Conservation (phyloP, 192 early-diverging fungal species). For the Spizellomyces punctatus region DNA sequence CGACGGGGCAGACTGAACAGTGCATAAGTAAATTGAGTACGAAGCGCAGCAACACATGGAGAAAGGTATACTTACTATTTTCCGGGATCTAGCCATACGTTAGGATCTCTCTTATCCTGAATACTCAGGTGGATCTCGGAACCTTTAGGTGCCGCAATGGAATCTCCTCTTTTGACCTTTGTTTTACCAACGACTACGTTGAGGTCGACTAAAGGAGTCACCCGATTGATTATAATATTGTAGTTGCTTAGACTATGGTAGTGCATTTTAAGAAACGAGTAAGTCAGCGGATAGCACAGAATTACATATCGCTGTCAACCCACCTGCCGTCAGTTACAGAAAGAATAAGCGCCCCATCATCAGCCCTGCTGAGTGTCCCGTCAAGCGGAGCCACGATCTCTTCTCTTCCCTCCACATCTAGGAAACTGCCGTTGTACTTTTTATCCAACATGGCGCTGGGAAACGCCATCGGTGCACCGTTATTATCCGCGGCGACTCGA, state of each 20-base stretch:
- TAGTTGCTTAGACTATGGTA: no score
- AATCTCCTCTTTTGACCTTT: neutral
- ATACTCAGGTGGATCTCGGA: conserved; percentile 1
- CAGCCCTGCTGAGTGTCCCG: neutral
- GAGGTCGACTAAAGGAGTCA: no score
- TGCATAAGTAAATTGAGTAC: neutral
- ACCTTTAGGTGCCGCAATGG: neutral
- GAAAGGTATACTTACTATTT: conserved; percentile 12
- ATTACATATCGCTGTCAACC: neutral
- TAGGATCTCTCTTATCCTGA: neutral
- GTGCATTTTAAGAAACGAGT: no score
- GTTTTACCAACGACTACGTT: neutral
- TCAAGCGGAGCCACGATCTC: conserved; percentile 1
- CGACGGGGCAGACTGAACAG: neutral
- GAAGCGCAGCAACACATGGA: neutral
- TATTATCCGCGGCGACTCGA: neutral
- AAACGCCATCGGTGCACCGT: neutral
- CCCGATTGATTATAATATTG: no score
- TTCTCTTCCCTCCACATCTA: neutral
- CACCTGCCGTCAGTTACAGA: conserved; percentile 5
- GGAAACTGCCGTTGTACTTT: neutral
- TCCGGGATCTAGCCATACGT: neutral
- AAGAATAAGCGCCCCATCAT: neutral
- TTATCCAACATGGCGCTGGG: neutral
- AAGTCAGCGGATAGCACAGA: neutral